phyloP scores from a whole-genome alignment of 2,329 filamentous ascomycete species.

The Penicillium thymicola region DNA sequence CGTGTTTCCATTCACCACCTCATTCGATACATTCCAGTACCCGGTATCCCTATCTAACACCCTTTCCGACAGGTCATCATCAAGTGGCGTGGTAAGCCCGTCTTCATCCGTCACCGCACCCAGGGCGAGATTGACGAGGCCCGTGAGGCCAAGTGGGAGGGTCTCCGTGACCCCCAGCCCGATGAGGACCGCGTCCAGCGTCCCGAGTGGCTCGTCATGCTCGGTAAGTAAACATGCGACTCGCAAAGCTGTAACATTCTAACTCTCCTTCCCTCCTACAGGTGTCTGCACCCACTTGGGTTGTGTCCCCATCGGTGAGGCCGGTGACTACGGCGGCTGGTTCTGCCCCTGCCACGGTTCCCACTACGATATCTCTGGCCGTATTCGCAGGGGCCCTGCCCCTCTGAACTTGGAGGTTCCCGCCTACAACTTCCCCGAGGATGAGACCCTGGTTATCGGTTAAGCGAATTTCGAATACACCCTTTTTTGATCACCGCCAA shows the following conservation, averaged over 20 bases:
- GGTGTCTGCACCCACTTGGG: constrained; percentile 98
- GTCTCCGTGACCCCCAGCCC: constrained; percentile 84
- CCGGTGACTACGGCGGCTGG: constrained; percentile 97
- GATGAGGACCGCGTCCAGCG: constrained; percentile 95
- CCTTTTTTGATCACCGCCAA: constrained; percentile 7
- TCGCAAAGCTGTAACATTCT: not conserved
- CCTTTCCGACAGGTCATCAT: constrained; percentile 74
- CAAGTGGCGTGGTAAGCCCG: constrained; percentile 99
- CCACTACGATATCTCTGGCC: constrained; percentile 99
- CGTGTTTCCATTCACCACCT: constrained; percentile 39
- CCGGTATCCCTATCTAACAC: constrained; percentile 14
- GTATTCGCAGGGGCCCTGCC: constrained; percentile 94
- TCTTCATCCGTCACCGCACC: constrained; percentile 99
- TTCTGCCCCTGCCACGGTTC: constrained; percentile 99
- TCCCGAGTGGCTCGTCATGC: constrained; percentile 98
- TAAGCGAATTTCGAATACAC: constrained; percentile 50
- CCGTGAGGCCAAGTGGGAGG: constrained; percentile 77
- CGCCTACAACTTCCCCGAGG: constrained; percentile 86
- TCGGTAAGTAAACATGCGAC: constrained; percentile 59
- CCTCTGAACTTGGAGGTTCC: constrained; percentile 97
- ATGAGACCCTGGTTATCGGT: constrained; percentile 86
- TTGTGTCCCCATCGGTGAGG: constrained; percentile 98
- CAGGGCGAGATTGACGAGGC: constrained; percentile 89
- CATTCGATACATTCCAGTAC: not conserved
- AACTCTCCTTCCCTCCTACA: constrained; percentile 34